phyloP scores from a whole-genome alignment of 257 asterid genomes.

The Nicotiana undulata region DNA sequence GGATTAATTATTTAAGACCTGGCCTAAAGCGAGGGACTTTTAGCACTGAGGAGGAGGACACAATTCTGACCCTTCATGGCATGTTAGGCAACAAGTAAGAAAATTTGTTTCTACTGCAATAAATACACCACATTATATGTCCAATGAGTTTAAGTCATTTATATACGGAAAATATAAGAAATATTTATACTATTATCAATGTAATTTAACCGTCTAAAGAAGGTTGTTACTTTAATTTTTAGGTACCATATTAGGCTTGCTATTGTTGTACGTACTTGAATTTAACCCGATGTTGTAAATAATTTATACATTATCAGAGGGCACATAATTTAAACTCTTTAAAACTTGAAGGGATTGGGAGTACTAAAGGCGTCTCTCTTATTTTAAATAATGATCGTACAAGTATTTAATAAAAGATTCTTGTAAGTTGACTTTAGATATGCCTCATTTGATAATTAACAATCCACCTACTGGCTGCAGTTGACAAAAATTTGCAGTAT shows the following conservation, averaged over 20 bases:
- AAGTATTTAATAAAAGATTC: background rate
- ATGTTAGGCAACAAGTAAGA: conserved; percentile 15
- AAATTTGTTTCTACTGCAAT: background rate
- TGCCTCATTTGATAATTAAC: background rate
- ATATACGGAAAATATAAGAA: background rate
- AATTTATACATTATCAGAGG: background rate
- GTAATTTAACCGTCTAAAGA: no score
- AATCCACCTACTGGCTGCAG: background rate
- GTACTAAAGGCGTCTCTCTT: background rate
- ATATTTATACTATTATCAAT: no score
- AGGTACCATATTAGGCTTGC: background rate
- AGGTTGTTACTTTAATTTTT: background rate
- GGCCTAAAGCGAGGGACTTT: conserved; percentile 6
- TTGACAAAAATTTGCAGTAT: background rate
- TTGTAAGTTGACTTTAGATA: background rate
- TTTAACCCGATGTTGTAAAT: background rate
- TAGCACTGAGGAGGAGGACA: conserved; percentile 4
- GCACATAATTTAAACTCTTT: background rate
- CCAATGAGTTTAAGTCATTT: background rate
- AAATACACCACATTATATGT: background rate
- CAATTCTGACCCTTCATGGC: conserved; percentile 6
- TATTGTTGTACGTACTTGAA: background rate
- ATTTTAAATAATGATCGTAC: background rate
- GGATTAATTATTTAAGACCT: conserved; percentile 15
- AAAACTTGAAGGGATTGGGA: background rate